Evolutionary conservation across 768 basidiomycete genomes (phyloP), one percentile per base, ranked within the genome.

Genomic region (Floccularia luteovirens): DNA sequence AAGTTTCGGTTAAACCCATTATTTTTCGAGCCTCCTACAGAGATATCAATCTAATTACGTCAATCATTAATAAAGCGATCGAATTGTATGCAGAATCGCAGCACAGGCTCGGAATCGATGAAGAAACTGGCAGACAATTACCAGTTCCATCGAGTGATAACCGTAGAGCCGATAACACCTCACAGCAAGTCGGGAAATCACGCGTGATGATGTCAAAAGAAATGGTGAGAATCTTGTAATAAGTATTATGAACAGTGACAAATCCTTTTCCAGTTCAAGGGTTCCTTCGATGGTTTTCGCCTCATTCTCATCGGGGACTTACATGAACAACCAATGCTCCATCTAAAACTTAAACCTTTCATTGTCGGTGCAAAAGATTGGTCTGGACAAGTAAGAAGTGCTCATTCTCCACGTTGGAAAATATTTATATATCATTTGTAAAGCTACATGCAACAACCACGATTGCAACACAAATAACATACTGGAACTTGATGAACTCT

Each of bases 401-500:
- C 16, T 48, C 16, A 34, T 34, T 17, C 32, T 31, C 43, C 43
- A 16, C 10, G 34, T 1, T 17, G 17, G 27, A 36, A 22, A n/a
- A n/a, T n/a, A n/a, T n/a, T n/a, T n/a, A n/a, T n/a, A n/a, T n/a
- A n/a, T n/a, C n/a, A 19, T 17, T 31, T 34, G 36, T 3, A 30
- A 46, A 97, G 94, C 62, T 98, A 32, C 82, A 84, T 54, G 87
- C 90, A 4, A 80, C 82, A 4, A 85, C 87, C 1, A 82, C 84
- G 0, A 66, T 97, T 52, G 79, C 82, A 17, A 82, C 80, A 2
- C 79, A 82, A 36, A 83, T 96, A 57, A 90, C 81, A 43, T 99
- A 96, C 53, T 99, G 91, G 90, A 99, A 99, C 59, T 61, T 98
- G 36, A 82, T 83, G 17, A 97, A 96, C 55, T 98, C 96, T 35